phyloP scores from a whole-genome alignment of 208 protist genomes.

The Crithidia thermophila region DNA sequence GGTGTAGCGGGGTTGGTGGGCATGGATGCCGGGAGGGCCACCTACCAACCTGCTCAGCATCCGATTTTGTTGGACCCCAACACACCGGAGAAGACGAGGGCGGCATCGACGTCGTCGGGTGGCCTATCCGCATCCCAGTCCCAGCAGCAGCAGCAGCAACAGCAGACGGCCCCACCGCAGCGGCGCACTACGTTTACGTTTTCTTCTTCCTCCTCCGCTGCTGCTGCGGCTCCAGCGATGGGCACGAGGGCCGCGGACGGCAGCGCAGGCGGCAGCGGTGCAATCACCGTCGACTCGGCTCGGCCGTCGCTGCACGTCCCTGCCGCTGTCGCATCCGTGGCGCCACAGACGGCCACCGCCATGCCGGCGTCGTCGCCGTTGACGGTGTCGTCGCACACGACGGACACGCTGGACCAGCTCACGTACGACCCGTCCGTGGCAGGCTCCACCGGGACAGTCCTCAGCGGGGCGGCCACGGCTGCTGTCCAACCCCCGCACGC shows the following conservation, averaged over 20 bases:
- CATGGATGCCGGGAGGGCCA: background rate
- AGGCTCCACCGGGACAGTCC: background rate
- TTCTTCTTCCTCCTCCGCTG: background rate
- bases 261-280: background rate
- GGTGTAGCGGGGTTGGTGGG: background rate
- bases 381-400: background rate
- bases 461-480: background rate
- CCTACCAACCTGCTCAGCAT: slow-evolving; percentile 19
- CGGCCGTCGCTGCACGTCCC: background rate
- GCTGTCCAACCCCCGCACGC: background rate
- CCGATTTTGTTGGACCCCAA: slow-evolving; percentile 26
- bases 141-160: slow-evolving; percentile 1
- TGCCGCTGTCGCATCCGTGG: background rate
- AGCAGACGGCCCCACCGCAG: background rate
- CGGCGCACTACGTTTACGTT: slow-evolving; percentile 49
- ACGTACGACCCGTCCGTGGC: slow-evolving; percentile 38
- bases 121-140: slow-evolving; percentile 25
- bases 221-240: background rate
- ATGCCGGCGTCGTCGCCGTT: too few species aligned
- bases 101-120: slow-evolving; percentile 5
- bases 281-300: background rate
- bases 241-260: background rate
- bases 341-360: background rate
- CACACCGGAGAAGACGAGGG: slow-evolving; percentile 44
- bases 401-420: slow-evolving; percentile 18